phyloP scores from a whole-genome alignment of 179 eudicot genomes.

The Spinacia oleracea region DNA sequence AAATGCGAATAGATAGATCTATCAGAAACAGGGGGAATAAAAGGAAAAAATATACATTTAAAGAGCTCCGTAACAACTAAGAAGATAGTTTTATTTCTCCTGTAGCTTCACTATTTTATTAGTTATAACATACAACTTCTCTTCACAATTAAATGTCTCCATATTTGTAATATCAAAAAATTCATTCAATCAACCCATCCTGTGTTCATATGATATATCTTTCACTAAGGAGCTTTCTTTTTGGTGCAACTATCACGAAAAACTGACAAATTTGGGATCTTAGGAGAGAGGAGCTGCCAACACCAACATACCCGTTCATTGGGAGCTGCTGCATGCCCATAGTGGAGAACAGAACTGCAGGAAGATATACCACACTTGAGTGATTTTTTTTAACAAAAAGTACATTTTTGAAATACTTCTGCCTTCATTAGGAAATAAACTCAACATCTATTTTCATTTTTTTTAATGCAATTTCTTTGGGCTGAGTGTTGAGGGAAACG shows the following conservation, averaged over 20 bases:
- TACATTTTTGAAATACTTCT: neutral
- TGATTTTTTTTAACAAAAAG: neutral
- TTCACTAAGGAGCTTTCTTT: neutral
- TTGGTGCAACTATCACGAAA: neutral
- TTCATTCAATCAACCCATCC: neutral
- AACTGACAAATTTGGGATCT: neutral
- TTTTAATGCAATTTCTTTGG: neutral
- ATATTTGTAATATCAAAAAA: neutral
- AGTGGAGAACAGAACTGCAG: conserved; percentile 92
- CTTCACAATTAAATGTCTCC: neutral
- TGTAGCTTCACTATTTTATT: neutral
- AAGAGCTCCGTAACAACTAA: neutral
- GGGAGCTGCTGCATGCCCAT: conserved; percentile 99
- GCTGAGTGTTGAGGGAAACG: neutral
- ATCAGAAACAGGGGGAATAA: neutral
- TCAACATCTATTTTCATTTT: neutral
- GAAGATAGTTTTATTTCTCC: neutral
- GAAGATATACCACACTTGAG: conserved; percentile 13
- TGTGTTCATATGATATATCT: neutral
- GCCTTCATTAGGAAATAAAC: neutral
- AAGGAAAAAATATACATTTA: neutral
- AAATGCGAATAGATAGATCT: neutral
- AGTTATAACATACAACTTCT: neutral
- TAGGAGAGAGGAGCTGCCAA: neutral
- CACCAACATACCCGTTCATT: conserved; percentile 79